These are phyloP conservation scores for Sporothrix phasma DNA, from an alignment of 2,329 filamentous ascomycete species.

Conservation along the genomic window DNA sequence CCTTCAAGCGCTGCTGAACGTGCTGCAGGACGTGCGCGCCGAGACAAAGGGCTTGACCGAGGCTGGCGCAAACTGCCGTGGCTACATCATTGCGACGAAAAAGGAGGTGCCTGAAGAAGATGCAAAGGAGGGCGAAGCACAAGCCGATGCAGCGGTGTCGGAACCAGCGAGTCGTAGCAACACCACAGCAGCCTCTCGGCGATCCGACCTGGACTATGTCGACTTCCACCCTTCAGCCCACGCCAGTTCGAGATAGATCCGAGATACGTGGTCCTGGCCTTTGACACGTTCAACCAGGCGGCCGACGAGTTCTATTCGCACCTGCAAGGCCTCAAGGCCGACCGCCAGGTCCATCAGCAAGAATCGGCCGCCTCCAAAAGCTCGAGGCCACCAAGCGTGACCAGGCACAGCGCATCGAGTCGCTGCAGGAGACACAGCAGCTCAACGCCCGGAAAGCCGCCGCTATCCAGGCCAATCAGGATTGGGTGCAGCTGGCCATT, in stretches of 20 bases:
- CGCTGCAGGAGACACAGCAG: conserved; percentile 69
- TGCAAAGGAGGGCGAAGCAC: background rate
- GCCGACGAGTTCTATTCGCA: conserved; percentile 98
- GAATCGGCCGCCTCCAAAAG: conserved; percentile 76
- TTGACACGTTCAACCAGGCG: conserved; percentile 80
- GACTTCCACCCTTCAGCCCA: conserved; percentile 93
- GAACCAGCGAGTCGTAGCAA: background rate
- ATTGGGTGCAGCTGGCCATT: conserved; percentile 85
- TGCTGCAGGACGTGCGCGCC: conserved; percentile 59
- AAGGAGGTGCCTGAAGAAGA: background rate
- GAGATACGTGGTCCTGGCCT: conserved; percentile 58
- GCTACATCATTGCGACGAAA: conserved; percentile 67
- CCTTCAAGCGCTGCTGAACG: conserved; percentile 56
- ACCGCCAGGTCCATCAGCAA: conserved; percentile 70
- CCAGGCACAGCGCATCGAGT: conserved; percentile 75
- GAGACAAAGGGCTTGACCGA: conserved; percentile 61
- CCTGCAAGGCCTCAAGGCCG: conserved; percentile 83
- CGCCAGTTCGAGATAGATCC: conserved; percentile 64
- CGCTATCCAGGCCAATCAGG: conserved; percentile 81
- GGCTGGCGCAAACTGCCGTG: conserved; percentile 51
- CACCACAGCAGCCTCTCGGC: background rate
- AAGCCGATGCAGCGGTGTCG: background rate
- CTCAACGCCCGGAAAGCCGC: conserved; percentile 80
- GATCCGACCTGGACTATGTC: conserved; percentile 58
- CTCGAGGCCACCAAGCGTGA: conserved; percentile 76